Evolutionary conservation across 441 rosid species (phyloP), one percentile per base, ranked within the genome.

Genomic region (Lepidium campestre): DNA sequence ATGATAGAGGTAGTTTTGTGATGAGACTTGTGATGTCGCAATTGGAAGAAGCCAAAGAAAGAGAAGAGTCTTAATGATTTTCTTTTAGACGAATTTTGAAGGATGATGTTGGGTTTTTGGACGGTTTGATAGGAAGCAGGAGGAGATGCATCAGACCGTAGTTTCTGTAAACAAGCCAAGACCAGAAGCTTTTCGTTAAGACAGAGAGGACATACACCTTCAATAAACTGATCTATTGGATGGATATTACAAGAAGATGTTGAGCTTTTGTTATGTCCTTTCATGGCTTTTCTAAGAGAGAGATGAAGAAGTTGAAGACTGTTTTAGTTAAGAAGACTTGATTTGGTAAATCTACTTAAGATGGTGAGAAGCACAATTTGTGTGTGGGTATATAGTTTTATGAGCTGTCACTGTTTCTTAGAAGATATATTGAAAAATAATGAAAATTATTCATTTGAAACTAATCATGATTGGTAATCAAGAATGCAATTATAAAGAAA

Each of bases 131-230:
- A 52, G 4, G 64, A 36, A 56, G 50, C 25, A 13, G 71, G 13
- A 48, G 67, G 55, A 44, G 73, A 50, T 4, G 41, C 27, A 27
- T 45, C 49, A 35, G 67, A 35, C 4, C 22, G 58, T n/a, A 66
- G 61, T 29, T 55, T 72, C 56, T 83, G 91, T 67, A 79, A 71
- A 45, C 88, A 75, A 47, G 90, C 90, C 72, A 91, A 78, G 32
- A 86, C 32, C 14, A 89, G 63, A 52, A 91, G 98, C 78, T 87
- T 86, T 56, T 91, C 94, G 35, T 82, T 81, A 48, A 91, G 76
- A 78, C 98, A 91, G 2, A 81, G 65, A 35, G 90, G 73, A 65
- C 96, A 91, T 15, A 91, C 82, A 17, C 98, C 97, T 25, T 86
- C 71, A 7, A 75, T 36, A 13, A 54, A 69, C 59, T 25, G 29